Evolutionary conservation across 306 rosid species (phyloP).

Genomic region (Acacia acuminata): DNA sequence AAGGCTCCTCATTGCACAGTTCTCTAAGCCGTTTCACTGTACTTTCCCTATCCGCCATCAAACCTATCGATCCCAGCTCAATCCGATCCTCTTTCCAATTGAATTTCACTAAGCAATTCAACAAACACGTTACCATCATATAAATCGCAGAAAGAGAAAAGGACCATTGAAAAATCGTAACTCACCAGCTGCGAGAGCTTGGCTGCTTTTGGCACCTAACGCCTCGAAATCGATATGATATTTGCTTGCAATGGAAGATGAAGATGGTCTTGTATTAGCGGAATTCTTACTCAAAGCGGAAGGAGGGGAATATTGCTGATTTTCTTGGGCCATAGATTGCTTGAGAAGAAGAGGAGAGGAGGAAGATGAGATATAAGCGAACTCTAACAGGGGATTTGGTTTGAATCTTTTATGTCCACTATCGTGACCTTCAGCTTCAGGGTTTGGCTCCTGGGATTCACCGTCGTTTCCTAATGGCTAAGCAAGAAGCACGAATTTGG

Average conservation of each 20-base stretch:
- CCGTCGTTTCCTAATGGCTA: slow-evolving; percentile 20
- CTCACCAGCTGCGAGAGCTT: slow-evolving; percentile 19
- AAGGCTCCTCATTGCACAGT: slow-evolving; percentile 19
- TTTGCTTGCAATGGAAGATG: slow-evolving; percentile 30
- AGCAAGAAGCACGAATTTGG: slow-evolving; percentile 30
- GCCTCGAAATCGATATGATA: background rate
- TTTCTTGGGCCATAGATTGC: background rate
- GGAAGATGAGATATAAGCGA: background rate
- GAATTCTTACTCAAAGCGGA: slow-evolving; percentile 23
- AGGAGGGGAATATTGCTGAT: slow-evolving; percentile 16
- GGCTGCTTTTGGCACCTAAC: background rate
- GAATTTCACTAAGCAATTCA: background rate
- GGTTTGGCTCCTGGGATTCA: background rate
- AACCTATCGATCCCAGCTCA: slow-evolving; percentile 23
- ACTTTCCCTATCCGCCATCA: slow-evolving; percentile 26
- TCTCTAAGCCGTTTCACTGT: slow-evolving; percentile 32
- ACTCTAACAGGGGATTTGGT: slow-evolving; percentile 11
- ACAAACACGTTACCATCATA: background rate
- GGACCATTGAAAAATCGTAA: background rate
- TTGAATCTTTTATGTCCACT: slow-evolving; percentile 28
- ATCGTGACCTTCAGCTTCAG: slow-evolving; percentile 3
- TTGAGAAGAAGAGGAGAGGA: slow-evolving; percentile 15
- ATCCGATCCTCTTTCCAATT: slow-evolving; percentile 18
- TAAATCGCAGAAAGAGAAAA: background rate
- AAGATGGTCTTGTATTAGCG: slow-evolving; percentile 6